Conservation (phyloP, 1,284 basidiomycete species). For the Marasmius fiardii region DNA sequence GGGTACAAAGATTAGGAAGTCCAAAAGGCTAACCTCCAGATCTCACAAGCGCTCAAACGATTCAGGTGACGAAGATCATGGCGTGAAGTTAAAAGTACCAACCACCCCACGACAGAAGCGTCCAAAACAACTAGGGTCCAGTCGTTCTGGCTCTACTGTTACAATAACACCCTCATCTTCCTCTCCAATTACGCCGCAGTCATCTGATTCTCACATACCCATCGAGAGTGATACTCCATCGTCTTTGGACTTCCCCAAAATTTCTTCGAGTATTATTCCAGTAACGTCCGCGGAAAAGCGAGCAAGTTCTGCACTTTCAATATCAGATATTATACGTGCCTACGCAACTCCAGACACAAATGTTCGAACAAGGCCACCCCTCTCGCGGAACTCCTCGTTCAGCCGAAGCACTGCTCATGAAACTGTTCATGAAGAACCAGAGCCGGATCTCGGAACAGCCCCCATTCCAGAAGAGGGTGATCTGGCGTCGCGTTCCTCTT, state of each 20-base stretch:
- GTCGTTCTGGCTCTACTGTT: constrained; percentile 38
- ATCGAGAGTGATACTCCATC: constrained; percentile 16
- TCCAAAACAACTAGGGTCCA: constrained; percentile 31
- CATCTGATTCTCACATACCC: constrained; percentile 7
- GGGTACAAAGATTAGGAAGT: constrained; percentile 44
- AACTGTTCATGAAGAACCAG: constrained; percentile 46
- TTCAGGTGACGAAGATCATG: constrained; percentile 50
- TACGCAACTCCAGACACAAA: constrained; percentile 60
- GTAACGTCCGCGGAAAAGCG: constrained; percentile 25
- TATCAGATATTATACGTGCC: constrained; percentile 78
- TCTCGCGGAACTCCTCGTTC: constrained; percentile 44
- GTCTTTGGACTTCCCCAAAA: constrained; percentile 4
- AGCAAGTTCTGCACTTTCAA: constrained; percentile 61
- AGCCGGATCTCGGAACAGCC: constrained; percentile 46
- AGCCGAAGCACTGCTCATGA: constrained; percentile 43
- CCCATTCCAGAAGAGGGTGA: constrained; percentile 57
- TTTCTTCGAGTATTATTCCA: constrained; percentile 15
- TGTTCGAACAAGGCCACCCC: constrained; percentile 38
- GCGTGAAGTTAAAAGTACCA: constrained; percentile 27
- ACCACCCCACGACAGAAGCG: constrained; percentile 35
- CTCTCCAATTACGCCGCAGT: constrained; percentile 2
- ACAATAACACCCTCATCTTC: constrained; percentile 12
- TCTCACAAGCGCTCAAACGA: constrained; percentile 30
- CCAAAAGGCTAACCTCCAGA: constrained; percentile 30
- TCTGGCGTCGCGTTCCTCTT: constrained; percentile 68